phyloP scores from a whole-genome alignment of 108 stramenopile species.

The Cylindrotheca fusiformis region DNA sequence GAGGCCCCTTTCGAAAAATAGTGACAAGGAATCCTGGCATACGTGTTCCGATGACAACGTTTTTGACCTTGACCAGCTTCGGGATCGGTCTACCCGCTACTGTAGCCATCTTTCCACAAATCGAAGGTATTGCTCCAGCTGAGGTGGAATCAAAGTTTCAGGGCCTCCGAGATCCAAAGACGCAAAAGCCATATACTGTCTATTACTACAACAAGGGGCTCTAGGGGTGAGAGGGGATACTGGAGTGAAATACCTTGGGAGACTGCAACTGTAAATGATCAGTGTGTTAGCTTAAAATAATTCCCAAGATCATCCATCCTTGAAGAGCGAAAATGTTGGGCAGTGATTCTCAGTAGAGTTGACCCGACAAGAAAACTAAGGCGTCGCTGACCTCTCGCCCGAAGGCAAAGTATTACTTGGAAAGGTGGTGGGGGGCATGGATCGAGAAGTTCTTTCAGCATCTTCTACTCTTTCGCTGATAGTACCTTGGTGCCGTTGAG shows the following conservation, averaged over 20 bases:
- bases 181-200: slow-evolving; percentile 48
- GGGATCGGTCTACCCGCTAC: slow-evolving; percentile 83
- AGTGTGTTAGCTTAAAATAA: no score
- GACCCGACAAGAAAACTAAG: no score
- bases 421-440: not conserved
- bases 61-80: slow-evolving; percentile 66
- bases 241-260: no score
- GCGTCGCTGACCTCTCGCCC: no score
- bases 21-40: slow-evolving; percentile 42
- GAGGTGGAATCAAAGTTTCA: slow-evolving; percentile 71
- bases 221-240: slow-evolving; percentile 25
- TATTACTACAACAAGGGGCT: slow-evolving; percentile 80
- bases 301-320: no score
- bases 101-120: slow-evolving; percentile 87
- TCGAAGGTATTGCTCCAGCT: slow-evolving; percentile 50
- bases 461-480: slow-evolving; percentile 3
- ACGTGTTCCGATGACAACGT: slow-evolving; percentile 80
- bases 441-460: slow-evolving; percentile 1
- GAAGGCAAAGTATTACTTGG: no score
- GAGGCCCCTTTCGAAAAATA: slow-evolving; percentile 31
- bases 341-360: no score
- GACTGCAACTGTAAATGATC: no score
- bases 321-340: no score
- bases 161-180: slow-evolving; percentile 34
- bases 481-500: slow-evolving; percentile 12